Evolutionary conservation across 371 early-diverging fungal genomes (phyloP).

Genomic region (Dinochytrium kinnereticum): DNA sequence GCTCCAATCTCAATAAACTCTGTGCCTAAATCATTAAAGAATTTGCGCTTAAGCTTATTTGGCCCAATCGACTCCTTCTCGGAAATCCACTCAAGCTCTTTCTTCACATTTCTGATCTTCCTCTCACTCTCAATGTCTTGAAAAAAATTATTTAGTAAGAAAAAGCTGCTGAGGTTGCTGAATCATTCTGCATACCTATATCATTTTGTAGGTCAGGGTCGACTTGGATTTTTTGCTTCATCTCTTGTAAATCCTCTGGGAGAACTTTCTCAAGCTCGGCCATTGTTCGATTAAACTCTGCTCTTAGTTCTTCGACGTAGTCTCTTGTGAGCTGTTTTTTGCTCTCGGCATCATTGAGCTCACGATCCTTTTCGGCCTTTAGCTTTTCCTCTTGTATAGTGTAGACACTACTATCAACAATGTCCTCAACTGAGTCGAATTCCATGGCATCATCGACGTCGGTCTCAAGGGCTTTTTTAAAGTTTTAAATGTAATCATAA

Average conservation of each 20-base stretch:
- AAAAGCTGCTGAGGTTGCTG: not conserved
- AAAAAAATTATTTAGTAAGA: not conserved
- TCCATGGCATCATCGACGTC: conserved; percentile 24
- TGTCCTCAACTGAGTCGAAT: conserved; percentile 43
- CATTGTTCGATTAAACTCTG: conserved; percentile 48
- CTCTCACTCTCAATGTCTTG: conserved; percentile 41
- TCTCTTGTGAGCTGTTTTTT: conserved; percentile 54
- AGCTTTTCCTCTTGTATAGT: conserved; percentile 59
- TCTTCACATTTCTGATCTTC: conserved; percentile 45
- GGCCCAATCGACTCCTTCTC: conserved; percentile 56
- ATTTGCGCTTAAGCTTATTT: conserved; percentile 53
- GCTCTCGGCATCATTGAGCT: conserved; percentile 53
- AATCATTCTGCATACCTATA: conserved; percentile 34
- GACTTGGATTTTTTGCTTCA: conserved; percentile 38
- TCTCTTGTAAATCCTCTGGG: conserved; percentile 22
- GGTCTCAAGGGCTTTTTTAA: conserved; percentile 20
- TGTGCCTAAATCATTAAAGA: conserved; percentile 53
- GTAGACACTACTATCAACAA: conserved; percentile 50
- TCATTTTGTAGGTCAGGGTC: conserved; percentile 53
- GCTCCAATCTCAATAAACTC: conserved; percentile 46
- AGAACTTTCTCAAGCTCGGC: conserved; percentile 47
- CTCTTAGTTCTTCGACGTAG: conserved; percentile 52
- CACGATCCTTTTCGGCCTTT: conserved; percentile 56
- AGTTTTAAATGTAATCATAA: not conserved
- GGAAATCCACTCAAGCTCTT: conserved; percentile 58